Evolutionary conservation across 345 rosid species (phyloP).

Genomic region (Aquilaria yunnanensis): DNA sequence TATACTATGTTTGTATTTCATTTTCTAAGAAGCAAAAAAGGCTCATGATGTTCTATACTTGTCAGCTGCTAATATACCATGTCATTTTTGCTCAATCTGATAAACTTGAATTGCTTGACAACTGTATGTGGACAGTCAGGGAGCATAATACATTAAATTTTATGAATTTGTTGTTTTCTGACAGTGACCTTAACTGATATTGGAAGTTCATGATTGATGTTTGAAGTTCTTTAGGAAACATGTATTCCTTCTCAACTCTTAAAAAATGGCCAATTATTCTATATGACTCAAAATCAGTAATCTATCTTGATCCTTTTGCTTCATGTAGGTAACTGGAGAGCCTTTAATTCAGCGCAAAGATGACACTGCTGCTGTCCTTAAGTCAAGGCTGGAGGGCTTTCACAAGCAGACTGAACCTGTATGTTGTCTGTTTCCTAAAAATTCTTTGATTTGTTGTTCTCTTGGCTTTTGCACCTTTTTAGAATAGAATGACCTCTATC

Average conservation of each 20-base stretch:
- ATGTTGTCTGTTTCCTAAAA: conserved; percentile 14
- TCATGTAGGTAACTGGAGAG: conserved; percentile 74
- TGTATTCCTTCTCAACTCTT: not conserved
- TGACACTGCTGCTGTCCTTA: conserved; percentile 86
- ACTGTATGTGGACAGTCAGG: too few species aligned
- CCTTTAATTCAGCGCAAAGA: conserved; percentile 90
- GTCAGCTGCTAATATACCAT: too few species aligned
- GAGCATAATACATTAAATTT: too few species aligned
- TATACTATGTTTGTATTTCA: too few species aligned
- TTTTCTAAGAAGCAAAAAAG: too few species aligned
- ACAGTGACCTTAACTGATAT: too few species aligned
- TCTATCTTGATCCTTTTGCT: conserved; percentile 3
- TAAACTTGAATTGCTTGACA: too few species aligned
- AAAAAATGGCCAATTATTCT: not conserved
- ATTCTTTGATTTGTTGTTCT: not conserved
- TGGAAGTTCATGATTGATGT: not conserved
- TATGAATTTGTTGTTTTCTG: too few species aligned
- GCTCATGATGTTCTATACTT: too few species aligned
- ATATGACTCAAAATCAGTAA: not conserved
- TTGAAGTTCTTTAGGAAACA: not conserved
- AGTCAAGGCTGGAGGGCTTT: conserved; percentile 80
- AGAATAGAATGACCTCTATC: too few species aligned
- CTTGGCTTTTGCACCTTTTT: too few species aligned
- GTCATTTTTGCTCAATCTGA: too few species aligned
- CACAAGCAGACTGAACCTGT: conserved; percentile 92